Conservation (phyloP, 139 green algal genomes). For the Tetradesmus lagerheimii region DNA sequence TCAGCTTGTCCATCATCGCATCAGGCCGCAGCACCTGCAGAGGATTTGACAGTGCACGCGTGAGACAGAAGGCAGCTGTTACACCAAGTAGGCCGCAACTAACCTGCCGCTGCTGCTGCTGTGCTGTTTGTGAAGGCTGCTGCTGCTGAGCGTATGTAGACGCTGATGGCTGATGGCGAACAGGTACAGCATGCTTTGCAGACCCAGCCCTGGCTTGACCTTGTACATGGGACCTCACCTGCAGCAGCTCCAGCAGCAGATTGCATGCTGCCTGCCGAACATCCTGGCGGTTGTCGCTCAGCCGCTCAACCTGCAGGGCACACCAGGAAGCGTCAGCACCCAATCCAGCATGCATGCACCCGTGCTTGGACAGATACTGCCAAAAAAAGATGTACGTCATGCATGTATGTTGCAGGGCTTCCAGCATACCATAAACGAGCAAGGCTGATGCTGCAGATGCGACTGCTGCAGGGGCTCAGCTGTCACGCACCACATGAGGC, state of each 20-base stretch:
- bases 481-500: conserved; percentile 53
- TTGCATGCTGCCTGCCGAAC: conserved; percentile 64
- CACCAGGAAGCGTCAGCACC: neutral
- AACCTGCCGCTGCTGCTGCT: neutral
- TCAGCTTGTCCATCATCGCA: conserved; percentile 54
- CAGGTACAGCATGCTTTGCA: too few species aligned
- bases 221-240: conserved; percentile 27
- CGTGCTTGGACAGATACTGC: too few species aligned
- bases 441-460: neutral
- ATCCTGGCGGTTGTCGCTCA: conserved; percentile 60
- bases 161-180: too few species aligned
- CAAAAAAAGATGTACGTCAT: too few species aligned
- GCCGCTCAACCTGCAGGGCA: conserved; percentile 57
- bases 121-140: neutral
- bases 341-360: neutral
- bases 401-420: neutral
- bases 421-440: neutral
- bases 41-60: too few species aligned
- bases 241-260: conserved; percentile 55
- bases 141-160: neutral
- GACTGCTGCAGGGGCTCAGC: neutral
- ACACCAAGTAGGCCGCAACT: too few species aligned
- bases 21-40: conserved; percentile 42
- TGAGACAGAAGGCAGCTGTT: neutral
- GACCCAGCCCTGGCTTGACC: too few species aligned